Evolutionary conservation across 352 stramenopile species (phyloP).

Genomic region (Pythium folliculosum): DNA sequence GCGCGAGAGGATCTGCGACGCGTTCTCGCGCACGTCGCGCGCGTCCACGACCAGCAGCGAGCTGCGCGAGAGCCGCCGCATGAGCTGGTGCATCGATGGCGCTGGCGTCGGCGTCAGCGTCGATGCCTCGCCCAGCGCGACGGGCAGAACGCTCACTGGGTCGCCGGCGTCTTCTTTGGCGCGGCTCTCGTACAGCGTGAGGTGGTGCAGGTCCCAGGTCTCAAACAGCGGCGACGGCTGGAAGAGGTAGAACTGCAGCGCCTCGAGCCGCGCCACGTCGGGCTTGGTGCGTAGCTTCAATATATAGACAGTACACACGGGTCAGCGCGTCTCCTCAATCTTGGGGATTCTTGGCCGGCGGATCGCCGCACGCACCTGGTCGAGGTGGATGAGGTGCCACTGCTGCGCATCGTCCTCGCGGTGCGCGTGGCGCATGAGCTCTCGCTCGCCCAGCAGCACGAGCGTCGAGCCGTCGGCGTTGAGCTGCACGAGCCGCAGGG

Average conservation of each 20-base stretch:
- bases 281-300: conserved; percentile 27
- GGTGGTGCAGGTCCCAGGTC: conserved; percentile 51
- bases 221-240: conserved; percentile 65
- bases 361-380: too few species aligned
- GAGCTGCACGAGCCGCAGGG: conserved; percentile 52
- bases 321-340: too few species aligned
- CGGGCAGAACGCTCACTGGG: too few species aligned
- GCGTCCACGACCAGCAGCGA: conserved; percentile 27
- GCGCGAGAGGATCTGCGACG: conserved; percentile 15
- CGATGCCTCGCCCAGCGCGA: neutral
- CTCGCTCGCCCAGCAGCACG: conserved; percentile 42
- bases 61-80: conserved; percentile 21
- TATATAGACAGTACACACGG: neutral
- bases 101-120: neutral
- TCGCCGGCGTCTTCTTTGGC: neutral
- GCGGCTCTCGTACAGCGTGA: conserved; percentile 47
- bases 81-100: conserved; percentile 23
- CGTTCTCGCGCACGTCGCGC: conserved; percentile 26
- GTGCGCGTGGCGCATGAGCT: conserved; percentile 60
- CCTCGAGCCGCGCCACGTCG: conserved; percentile 41
- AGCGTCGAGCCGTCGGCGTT: conserved; percentile 43
- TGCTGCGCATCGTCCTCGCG: conserved; percentile 72
- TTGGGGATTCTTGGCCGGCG: too few species aligned
- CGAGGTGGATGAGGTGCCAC: conserved; percentile 60
- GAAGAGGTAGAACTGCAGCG: conserved; percentile 53